These are phyloP conservation scores for Pyricularia grisea DNA, from an alignment of 2,329 filamentous ascomycete species.

Conservation along the genomic window DNA sequence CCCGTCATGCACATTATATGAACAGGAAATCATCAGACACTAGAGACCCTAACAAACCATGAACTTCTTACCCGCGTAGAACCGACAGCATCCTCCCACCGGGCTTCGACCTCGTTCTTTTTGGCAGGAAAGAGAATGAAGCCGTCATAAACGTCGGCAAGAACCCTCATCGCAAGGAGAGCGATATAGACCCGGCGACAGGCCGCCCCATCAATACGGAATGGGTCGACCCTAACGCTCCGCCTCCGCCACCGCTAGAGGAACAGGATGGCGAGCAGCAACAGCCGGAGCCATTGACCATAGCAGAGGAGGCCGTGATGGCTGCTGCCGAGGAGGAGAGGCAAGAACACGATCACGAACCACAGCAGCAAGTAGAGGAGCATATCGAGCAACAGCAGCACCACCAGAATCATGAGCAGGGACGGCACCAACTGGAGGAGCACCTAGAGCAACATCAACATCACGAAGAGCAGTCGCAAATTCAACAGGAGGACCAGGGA, in stretches of 20 bases:
- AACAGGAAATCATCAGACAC: neutral
- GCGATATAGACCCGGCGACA: conserved; percentile 26
- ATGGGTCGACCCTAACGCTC: neutral
- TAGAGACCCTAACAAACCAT: neutral
- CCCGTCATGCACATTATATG: neutral
- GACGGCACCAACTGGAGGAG: neutral
- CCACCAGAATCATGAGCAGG: neutral
- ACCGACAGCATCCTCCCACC: conserved; percentile 32
- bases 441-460: neutral
- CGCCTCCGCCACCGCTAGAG: neutral
- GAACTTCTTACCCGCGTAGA: conserved; percentile 11
- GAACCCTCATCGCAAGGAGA: conserved; percentile 39
- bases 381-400: neutral
- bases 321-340: neutral
- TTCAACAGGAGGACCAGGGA: neutral
- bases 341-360: neutral
- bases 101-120: conserved; percentile 38
- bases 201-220: neutral
- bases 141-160: conserved; percentile 30
- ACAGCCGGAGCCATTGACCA: neutral
- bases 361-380: neutral
- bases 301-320: neutral
- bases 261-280: neutral
- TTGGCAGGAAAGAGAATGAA: conserved; percentile 39
- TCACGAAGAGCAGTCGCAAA: neutral